Conservation (phyloP, 441 rosid species). For the Corymbia citriodora region DNA sequence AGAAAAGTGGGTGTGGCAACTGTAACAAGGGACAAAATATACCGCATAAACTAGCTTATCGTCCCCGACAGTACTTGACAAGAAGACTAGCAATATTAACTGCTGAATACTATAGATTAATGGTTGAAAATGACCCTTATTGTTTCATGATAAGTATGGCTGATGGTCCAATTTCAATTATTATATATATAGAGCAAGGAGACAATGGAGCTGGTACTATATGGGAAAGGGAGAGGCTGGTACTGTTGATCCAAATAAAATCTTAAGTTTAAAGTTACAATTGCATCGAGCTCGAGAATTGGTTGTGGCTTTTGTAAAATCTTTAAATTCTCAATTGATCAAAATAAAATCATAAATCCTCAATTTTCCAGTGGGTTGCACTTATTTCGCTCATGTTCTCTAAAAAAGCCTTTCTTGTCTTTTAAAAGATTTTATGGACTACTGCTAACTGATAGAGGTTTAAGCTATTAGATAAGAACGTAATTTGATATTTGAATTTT, state of each 20-base stretch:
- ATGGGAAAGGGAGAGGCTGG: not conserved
- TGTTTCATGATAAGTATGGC: not conserved
- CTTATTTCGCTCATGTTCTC: no score
- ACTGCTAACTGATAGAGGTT: not conserved
- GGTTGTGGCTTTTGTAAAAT: not conserved
- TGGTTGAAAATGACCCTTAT: not conserved
- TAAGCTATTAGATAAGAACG: not conserved
- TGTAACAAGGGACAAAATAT: not conserved
- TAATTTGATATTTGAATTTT: not conserved
- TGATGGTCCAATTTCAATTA: not conserved
- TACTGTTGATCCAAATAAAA: not conserved
- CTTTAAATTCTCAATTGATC: not conserved
- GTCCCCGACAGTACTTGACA: not conserved
- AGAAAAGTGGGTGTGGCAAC: not conserved
- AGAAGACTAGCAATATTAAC: not conserved
- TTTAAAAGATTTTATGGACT: not conserved
- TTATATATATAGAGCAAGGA: not conserved
- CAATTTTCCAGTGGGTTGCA: no score
- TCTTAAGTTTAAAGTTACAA: not conserved
- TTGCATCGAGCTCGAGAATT: not conserved
- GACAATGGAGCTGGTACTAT: not conserved
- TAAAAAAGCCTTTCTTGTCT: not conserved
- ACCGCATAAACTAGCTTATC: not conserved
- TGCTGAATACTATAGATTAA: not conserved
- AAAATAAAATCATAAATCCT: no score